These are phyloP conservation scores for Ophiocordyceps australis DNA, from an alignment of 2,329 filamentous ascomycete genomes.

Conservation along the genomic window DNA sequence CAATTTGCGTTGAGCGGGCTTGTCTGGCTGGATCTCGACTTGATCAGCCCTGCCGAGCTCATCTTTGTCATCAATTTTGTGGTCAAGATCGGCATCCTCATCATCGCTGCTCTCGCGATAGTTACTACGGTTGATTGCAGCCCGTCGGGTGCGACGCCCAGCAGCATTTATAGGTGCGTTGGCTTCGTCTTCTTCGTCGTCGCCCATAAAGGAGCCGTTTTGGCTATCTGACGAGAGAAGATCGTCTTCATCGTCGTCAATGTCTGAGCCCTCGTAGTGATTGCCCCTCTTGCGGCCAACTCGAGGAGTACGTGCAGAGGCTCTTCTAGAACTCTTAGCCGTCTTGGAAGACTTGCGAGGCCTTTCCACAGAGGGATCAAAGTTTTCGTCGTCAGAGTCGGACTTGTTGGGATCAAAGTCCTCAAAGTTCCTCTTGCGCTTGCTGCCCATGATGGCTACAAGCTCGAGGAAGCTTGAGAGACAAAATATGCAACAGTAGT, in stretches of 20 bases:
- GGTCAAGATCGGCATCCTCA: slow-evolving; percentile 10
- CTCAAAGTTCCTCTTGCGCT: slow-evolving; percentile 39
- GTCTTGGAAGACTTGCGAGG: slow-evolving; percentile 23
- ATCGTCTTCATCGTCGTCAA: slow-evolving; percentile 42
- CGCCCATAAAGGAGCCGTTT: slow-evolving; percentile 29
- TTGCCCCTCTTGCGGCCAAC: slow-evolving; percentile 16
- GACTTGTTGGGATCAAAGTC: slow-evolving; percentile 49
- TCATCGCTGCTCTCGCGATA: slow-evolving; percentile 28
- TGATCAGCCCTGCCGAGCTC: slow-evolving; percentile 13
- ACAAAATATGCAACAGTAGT: too few relatives aligned
- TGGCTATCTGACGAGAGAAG: slow-evolving; percentile 34
- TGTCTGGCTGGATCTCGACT: slow-evolving; percentile 9
- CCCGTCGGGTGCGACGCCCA: slow-evolving; percentile 29
- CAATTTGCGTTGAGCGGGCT: slow-evolving; percentile 15
- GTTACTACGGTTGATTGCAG: slow-evolving; percentile 22
- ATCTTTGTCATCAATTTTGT: slow-evolving; percentile 7
- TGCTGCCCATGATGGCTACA: slow-evolving; percentile 17
- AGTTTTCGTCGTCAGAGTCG: slow-evolving; percentile 48
- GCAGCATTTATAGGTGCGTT: slow-evolving; percentile 24
- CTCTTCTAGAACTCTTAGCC: slow-evolving; percentile 18
- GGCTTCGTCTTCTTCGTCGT: slow-evolving; percentile 19
- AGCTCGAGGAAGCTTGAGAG: too few relatives aligned
- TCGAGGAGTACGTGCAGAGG: slow-evolving; percentile 13
- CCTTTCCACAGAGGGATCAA: slow-evolving; percentile 32
- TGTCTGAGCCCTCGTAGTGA: slow-evolving; percentile 41